A percentile compares a stretch with the other conserved stretches of the same genome.
Evolutionary conservation across 2,329 filamentous ascomycete species (phyloP).

Genomic region (Hypoxylon sp.): DNA sequence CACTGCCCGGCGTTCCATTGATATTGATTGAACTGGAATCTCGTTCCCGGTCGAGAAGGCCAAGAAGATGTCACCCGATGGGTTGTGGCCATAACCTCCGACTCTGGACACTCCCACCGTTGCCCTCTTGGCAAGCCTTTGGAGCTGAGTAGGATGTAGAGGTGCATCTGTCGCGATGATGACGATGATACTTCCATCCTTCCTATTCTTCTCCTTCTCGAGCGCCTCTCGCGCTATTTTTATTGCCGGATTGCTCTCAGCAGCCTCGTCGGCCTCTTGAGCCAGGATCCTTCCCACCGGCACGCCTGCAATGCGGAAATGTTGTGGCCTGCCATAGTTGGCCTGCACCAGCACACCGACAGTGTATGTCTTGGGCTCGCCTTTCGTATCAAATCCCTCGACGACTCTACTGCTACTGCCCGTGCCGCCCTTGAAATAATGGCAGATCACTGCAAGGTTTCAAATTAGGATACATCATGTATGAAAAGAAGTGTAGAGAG

Average conservation of each 20-base stretch:
- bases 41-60: conserved; percentile 73
- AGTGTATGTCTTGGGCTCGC: conserved; percentile 62
- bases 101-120: conserved; percentile 71
- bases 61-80: conserved; percentile 75
- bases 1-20: conserved; percentile 50
- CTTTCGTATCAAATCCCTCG: conserved; percentile 56
- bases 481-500: too few species aligned
- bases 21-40: conserved; percentile 59
- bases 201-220: conserved; percentile 60
- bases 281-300: conserved; percentile 70
- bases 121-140: conserved; percentile 70
- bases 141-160: conserved; percentile 67
- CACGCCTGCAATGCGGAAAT: conserved; percentile 70
- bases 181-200: conserved; percentile 72
- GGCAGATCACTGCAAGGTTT: conserved; percentile 66
- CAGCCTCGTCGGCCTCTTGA: conserved; percentile 54
- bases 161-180: conserved; percentile 72
- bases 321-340: conserved; percentile 71
- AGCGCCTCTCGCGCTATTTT: conserved; percentile 50
- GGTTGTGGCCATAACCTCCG: conserved; percentile 71
- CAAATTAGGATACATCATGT: background rate
- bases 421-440: conserved; percentile 75
- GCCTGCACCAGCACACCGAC: conserved; percentile 73
- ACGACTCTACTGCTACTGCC: conserved; percentile 71
- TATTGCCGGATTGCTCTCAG: conserved; percentile 42